Evolutionary conservation across 768 basidiomycete species (phyloP).

Genomic region (Amanita pallidorosea): DNA sequence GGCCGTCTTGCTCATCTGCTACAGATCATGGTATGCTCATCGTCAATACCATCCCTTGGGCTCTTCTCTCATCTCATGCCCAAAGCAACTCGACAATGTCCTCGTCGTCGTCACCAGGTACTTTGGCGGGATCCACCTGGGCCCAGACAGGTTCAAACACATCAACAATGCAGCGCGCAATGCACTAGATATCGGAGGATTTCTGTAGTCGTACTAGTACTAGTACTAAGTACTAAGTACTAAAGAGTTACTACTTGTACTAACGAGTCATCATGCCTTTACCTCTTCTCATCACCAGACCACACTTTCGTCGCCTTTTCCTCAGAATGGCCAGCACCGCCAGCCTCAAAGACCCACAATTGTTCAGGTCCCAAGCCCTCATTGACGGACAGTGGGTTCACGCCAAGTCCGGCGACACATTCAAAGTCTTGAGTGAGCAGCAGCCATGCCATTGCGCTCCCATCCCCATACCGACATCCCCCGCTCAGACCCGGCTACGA

Average conservation of each 20-base stretch:
- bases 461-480: background rate
- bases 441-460: background rate
- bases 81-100: conserved; percentile 71
- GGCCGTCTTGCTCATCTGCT: conserved; percentile 83
- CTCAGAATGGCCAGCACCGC: conserved; percentile 50
- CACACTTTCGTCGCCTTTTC: conserved; percentile 4
- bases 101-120: conserved; percentile 89
- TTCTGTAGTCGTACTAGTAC: conserved; percentile 31
- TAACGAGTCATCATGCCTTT: too few species aligned
- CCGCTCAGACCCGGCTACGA: conserved; percentile 77
- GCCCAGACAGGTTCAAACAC: conserved; percentile 82
- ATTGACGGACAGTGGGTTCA: conserved; percentile 85
- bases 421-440: conserved; percentile 66
- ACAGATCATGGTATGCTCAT: conserved; percentile 61
- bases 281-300: background rate
- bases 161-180: conserved; percentile 94
- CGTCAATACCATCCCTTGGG: background rate
- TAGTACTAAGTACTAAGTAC: too few species aligned
- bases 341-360: conserved; percentile 64
- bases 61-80: background rate
- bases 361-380: conserved; percentile 67
- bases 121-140: conserved; percentile 87
- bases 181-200: conserved; percentile 81
- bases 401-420: conserved; percentile 60
- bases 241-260: too few species aligned